These are phyloP conservation scores for Ophiostoma montium DNA, from an alignment of 2,329 filamentous ascomycete species.

Conservation along the genomic window DNA sequence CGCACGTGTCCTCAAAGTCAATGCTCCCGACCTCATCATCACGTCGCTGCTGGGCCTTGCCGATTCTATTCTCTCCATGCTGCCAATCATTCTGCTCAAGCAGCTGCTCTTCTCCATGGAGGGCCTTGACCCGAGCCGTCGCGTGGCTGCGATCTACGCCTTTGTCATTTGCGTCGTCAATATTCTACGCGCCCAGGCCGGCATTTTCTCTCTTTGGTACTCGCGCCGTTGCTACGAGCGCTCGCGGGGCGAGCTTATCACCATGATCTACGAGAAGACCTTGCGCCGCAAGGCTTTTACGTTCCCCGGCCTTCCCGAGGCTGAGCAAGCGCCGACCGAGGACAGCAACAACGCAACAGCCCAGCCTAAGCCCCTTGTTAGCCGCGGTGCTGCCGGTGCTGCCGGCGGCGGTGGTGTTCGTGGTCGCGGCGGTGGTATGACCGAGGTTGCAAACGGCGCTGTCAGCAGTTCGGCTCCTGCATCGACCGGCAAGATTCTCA, in stretches of 20 bases:
- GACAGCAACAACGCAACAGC: slow-evolving; percentile 16
- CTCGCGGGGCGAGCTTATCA: slow-evolving; percentile 72
- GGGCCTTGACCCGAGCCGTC: slow-evolving; percentile 31
- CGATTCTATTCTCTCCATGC: slow-evolving; percentile 40
- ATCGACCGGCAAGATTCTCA: slow-evolving; percentile 82
- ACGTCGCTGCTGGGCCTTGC: slow-evolving; percentile 50
- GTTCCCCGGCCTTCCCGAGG: slow-evolving; percentile 17
- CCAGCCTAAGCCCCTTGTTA: slow-evolving; percentile 1
- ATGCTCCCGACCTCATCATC: slow-evolving; percentile 64
- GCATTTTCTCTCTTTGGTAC: slow-evolving; percentile 65
- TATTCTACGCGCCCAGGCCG: slow-evolving; percentile 47
- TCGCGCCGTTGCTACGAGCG: slow-evolving; percentile 73
- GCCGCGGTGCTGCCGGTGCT: slow-evolving; percentile 1
- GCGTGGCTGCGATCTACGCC: slow-evolving; percentile 51
- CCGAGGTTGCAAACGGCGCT: slow-evolving; percentile 2
- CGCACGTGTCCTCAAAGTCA: slow-evolving; percentile 54
- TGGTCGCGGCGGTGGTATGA: slow-evolving; percentile 5
- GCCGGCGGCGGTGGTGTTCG: slow-evolving; percentile 2
- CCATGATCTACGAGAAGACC: slow-evolving; percentile 34
- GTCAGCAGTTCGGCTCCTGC: slow-evolving; percentile 36
- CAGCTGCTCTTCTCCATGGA: slow-evolving; percentile 55
- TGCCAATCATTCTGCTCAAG: slow-evolving; percentile 56
- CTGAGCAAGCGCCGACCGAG: neutral
- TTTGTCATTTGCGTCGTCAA: slow-evolving; percentile 45
- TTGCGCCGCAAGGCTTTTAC: slow-evolving; percentile 66